Conservation (phyloP, 345 rosid genomes). For the Capsella bursapastoris region DNA sequence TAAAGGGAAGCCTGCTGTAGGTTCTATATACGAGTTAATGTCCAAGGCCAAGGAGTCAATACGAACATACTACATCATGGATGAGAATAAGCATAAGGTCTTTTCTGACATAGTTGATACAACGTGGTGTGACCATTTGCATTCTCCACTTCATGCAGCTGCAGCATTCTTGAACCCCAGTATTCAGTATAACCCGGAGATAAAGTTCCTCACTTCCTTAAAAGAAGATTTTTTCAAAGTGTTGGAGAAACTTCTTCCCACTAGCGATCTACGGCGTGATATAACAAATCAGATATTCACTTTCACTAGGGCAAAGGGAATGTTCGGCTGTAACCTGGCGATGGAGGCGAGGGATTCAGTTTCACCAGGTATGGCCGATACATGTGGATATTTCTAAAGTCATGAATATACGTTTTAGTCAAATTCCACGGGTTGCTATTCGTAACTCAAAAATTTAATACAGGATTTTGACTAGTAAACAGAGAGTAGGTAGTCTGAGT, state of each 20-base stretch:
- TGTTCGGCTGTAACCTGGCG: slow-evolving; percentile 83
- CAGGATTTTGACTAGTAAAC: slow-evolving; percentile 10
- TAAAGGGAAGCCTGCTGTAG: slow-evolving; percentile 77
- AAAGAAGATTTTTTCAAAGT: slow-evolving; percentile 86
- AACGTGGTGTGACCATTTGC: slow-evolving; percentile 80
- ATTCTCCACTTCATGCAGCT: slow-evolving; percentile 85
- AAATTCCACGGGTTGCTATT: not conserved
- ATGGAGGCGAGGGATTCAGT: slow-evolving; percentile 82
- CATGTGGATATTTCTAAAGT: not conserved
- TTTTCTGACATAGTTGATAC: slow-evolving; percentile 79
- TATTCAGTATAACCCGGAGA: slow-evolving; percentile 82
- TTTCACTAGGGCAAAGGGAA: slow-evolving; percentile 75
- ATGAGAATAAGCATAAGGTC: slow-evolving; percentile 79
- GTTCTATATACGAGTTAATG: slow-evolving; percentile 84
- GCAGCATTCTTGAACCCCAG: slow-evolving; percentile 86
- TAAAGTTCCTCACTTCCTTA: slow-evolving; percentile 68
- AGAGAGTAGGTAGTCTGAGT: slow-evolving; percentile 6
- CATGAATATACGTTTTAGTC: not conserved
- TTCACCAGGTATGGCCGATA: slow-evolving; percentile 62
- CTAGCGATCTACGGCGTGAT: slow-evolving; percentile 86
- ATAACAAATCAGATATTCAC: slow-evolving; percentile 75
- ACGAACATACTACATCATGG: slow-evolving; percentile 88
- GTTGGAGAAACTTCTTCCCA: slow-evolving; percentile 82
- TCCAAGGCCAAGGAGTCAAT: slow-evolving; percentile 82
- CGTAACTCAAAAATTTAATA: not conserved